These are phyloP conservation scores for Tinospora cordifolia DNA, from an alignment of 164 flowering plant species.

Conservation along the genomic window DNA sequence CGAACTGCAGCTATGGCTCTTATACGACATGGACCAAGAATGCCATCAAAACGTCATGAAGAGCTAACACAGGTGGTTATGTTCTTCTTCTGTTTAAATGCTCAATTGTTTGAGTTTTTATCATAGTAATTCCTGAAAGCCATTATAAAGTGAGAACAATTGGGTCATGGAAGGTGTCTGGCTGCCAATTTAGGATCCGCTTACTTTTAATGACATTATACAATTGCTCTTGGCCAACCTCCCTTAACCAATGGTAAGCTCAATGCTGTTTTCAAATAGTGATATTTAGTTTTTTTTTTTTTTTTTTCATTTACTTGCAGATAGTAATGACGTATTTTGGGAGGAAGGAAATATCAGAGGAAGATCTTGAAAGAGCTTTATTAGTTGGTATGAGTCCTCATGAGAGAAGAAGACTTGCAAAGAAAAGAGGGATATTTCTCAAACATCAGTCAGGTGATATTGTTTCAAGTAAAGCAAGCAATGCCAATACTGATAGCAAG, in stretches of 20 bases:
- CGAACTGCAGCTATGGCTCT: slow-evolving; percentile 97
- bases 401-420: slow-evolving; percentile 60
- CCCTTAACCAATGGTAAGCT: neutral
- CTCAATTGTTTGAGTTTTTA: neutral
- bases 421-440: slow-evolving; percentile 54
- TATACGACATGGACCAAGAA: slow-evolving; percentile 73
- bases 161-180: neutral
- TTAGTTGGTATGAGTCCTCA: slow-evolving; percentile 94
- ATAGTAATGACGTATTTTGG: slow-evolving; percentile 72
- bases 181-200: neutral
- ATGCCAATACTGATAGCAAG: slow-evolving; percentile 7
- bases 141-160: neutral
- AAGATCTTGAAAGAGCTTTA: slow-evolving; percentile 75
- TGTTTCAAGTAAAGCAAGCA: slow-evolving; percentile 16
- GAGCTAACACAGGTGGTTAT: slow-evolving; percentile 61
- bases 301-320: slow-evolving; percentile 34
- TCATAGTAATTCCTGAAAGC: neutral
- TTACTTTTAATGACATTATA: neutral
- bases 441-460: slow-evolving; percentile 22
- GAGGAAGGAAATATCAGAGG: slow-evolving; percentile 65
- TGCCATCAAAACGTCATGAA: slow-evolving; percentile 82
- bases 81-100: neutral
- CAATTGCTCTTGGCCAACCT: neutral
- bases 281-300: neutral
- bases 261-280: neutral